Conservation (phyloP, 2,329 filamentous ascomycete genomes). For the Aspergillus candidus region DNA sequence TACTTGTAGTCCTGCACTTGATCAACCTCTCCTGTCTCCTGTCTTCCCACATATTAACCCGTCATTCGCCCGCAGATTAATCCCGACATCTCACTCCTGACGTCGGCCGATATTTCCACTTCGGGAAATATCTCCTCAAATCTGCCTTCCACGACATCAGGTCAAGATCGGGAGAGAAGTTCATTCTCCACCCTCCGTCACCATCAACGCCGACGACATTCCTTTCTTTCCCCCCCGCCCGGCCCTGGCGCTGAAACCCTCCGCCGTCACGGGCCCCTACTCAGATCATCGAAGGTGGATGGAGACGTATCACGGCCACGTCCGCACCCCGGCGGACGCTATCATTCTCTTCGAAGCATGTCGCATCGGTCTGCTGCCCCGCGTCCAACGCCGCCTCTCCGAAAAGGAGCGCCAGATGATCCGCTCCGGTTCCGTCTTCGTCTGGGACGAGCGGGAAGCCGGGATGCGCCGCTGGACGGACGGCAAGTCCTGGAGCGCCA, state of each 20-base stretch:
- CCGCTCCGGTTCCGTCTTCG: slow-evolving; percentile 92
- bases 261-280: slow-evolving; percentile 13
- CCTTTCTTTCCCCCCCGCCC: slow-evolving; percentile 9
- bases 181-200: not conserved
- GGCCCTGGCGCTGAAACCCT: slow-evolving; percentile 16
- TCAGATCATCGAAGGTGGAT: slow-evolving; percentile 46
- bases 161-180: not conserved
- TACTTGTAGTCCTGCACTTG: too few species aligned
- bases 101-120: slow-evolving; percentile 4
- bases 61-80: not conserved
- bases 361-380: slow-evolving; percentile 76
- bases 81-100: not conserved
- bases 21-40: slow-evolving; percentile 3
- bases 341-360: slow-evolving; percentile 99
- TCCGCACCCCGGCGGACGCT: slow-evolving; percentile 91
- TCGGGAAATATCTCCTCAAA: slow-evolving; percentile 7
- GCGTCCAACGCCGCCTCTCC: slow-evolving; percentile 86
- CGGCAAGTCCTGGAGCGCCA: slow-evolving; percentile 98
- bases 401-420: slow-evolving; percentile 97
- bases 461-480: slow-evolving; percentile 99
- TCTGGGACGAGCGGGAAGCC: slow-evolving; percentile 98
- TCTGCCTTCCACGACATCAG: not conserved
- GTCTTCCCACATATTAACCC: not conserved
- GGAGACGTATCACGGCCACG: slow-evolving; percentile 95
- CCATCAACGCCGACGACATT: slow-evolving; percentile 5